These are phyloP conservation scores for Colletotrichum tropicicola DNA, from an alignment of 2,329 filamentous ascomycete genomes.

Conservation along the genomic window DNA sequence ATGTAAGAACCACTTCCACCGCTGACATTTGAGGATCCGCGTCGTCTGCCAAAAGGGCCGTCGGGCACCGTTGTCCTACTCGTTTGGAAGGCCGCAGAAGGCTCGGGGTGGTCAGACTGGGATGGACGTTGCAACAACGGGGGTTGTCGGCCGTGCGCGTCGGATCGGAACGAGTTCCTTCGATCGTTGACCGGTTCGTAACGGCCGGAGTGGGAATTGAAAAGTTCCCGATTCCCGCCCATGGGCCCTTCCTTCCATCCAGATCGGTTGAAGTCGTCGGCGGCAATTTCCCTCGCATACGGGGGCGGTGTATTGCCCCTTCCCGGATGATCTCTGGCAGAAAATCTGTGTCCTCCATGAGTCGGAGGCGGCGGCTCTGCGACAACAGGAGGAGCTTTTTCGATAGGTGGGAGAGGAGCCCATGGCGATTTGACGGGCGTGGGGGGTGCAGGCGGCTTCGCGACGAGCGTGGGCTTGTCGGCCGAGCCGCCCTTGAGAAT, in stretches of 20 bases:
- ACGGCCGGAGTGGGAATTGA: conserved; percentile 93
- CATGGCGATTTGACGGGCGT: conserved; percentile 89
- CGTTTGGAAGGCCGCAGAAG: conserved; percentile 87
- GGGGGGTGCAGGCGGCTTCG: conserved; percentile 74
- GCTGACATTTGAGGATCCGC: conserved; percentile 91
- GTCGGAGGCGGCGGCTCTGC: conserved; percentile 59
- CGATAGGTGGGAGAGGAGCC: conserved; percentile 86
- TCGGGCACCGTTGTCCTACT: conserved; percentile 71
- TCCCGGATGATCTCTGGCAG: conserved; percentile 43
- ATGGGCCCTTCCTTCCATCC: conserved; percentile 78
- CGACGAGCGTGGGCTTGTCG: conserved; percentile 77
- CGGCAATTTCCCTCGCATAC: conserved; percentile 83
- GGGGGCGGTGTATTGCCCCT: conserved; percentile 62
- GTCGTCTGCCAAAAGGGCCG: conserved; percentile 75
- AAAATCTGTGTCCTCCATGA: conserved; percentile 34
- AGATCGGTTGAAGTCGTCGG: conserved; percentile 90
- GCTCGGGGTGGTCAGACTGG: conserved; percentile 76
- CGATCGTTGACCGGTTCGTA: conserved; percentile 90
- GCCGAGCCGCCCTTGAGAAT: conserved; percentile 70
- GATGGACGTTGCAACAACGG: conserved; percentile 80
- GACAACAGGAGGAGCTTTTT: conserved; percentile 77
- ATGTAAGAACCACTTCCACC: conserved; percentile 79
- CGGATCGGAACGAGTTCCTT: conserved; percentile 73
- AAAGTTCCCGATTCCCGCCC: conserved; percentile 78
- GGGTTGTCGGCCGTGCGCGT: conserved; percentile 75